Percentiles rank a stretch among this genome's conserved stretches.
Evolutionary conservation across 140 eudicot species (phyloP).

Genomic region (Cichorium intybus): DNA sequence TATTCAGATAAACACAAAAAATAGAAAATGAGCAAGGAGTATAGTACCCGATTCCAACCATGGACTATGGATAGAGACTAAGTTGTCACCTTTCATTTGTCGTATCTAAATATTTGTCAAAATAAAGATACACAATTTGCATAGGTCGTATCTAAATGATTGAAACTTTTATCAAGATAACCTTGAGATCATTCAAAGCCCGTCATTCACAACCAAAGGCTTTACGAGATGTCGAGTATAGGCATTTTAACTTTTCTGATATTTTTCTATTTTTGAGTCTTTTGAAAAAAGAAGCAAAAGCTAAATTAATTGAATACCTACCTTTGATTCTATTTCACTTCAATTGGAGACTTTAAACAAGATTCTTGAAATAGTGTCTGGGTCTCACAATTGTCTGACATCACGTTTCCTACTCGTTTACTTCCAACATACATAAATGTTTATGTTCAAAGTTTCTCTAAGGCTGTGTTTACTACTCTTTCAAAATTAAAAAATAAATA

Average conservation of each 20-base stretch:
- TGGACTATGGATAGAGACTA: slow-evolving; percentile 8
- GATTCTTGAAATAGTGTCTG: slow-evolving; percentile 16
- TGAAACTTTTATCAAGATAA: too few relatives aligned
- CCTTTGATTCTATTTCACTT: slow-evolving; percentile 8
- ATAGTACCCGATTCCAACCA: slow-evolving; percentile 21
- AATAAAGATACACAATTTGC: too few relatives aligned
- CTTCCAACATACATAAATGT: slow-evolving; percentile 6
- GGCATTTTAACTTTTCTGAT: not conserved
- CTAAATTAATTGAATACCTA: not conserved
- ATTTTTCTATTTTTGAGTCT: not conserved
- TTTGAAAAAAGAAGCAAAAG: slow-evolving; percentile 3
- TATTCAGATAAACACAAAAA: not conserved
- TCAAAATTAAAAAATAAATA: too few relatives aligned
- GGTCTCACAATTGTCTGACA: not conserved
- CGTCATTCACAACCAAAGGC: too few relatives aligned
- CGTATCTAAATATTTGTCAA: not conserved
- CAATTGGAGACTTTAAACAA: slow-evolving; percentile 2
- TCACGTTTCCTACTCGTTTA: slow-evolving; percentile 6
- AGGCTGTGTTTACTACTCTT: too few relatives aligned
- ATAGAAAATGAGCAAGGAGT: not conserved
- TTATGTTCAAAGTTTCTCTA: too few relatives aligned
- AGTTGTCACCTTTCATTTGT: not conserved
- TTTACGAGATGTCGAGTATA: not conserved
- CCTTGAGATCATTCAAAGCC: not conserved
- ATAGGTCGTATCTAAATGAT: too few relatives aligned